Evolutionary conservation across 2,329 filamentous ascomycete genomes (phyloP).

Genomic region (Sclerotinia minor): DNA sequence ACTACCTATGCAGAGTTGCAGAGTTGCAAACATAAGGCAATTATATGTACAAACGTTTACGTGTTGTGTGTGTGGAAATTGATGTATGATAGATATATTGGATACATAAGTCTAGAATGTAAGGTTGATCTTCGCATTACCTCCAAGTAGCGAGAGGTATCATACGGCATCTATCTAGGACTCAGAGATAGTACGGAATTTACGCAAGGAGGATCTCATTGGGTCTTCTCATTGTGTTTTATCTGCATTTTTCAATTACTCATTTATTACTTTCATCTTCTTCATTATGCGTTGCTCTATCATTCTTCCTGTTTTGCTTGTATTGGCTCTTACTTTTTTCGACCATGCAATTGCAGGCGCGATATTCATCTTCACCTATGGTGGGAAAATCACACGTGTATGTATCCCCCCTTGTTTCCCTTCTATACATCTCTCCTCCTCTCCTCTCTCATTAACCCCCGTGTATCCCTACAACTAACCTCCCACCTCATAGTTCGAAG

Average conservation of each 20-base stretch:
- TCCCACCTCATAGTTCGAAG: neutral
- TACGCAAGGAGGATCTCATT: neutral
- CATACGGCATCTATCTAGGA: neutral
- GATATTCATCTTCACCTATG: slow-evolving; percentile 9
- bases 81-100: neutral
- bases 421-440: neutral
- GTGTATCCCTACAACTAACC: neutral
- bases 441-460: neutral
- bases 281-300: neutral
- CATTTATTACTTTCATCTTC: neutral
- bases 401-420: neutral
- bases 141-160: neutral
- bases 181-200: too few relatives aligned
- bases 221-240: neutral
- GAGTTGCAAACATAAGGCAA: too few relatives aligned
- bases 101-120: neutral
- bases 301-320: neutral
- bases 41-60: neutral
- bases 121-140: neutral
- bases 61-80: neutral
- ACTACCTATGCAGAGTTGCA: too few relatives aligned
- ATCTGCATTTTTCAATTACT: neutral
- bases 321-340: neutral
- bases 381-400: slow-evolving; percentile 18
- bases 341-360: neutral